Evolutionary conservation across 768 basidiomycete species (phyloP), one percentile per base, ranked within the genome.

Genomic region (Cystofilobasidium bisporidii): DNA sequence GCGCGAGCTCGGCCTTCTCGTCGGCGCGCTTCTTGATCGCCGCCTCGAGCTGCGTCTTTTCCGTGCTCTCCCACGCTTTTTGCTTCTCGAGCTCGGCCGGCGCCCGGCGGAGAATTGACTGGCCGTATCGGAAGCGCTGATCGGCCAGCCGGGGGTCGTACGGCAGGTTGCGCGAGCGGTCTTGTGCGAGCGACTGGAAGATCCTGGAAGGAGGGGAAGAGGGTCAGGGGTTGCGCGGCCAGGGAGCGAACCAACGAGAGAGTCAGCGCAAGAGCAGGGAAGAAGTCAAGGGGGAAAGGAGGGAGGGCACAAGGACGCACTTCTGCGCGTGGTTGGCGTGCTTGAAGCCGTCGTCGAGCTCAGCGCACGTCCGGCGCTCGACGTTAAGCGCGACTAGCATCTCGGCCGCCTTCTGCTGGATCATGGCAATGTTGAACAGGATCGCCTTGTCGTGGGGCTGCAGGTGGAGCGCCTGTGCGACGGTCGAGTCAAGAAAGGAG

Each of bases 341-440:
- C 47, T 85, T 83, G 63, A 91, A 85, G 2, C 87, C 89, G 56
- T 80, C 80, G 69, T 87, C 81, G 26, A 98, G 81, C 70, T 97
- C 91, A 64, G 83, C 84, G 12, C 92, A 80, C 1, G 87, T 84
- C 24, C 94, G 86, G 75, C 91, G 91, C 32, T 84, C 80, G 1
- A 86, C 82, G 0, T 82, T 81, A 30, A 93, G 78, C 0, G 84
- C 81, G 71, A 91, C 86, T 30, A 98, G 78, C 78, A 97, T 82
- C 76, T 97, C 94, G 0, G 91, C 89, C 0, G 89, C 86, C 77
- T 97, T 97, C 76, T 99, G 96, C 76, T 93, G 87, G 40, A 98
- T 91, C 88, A 99, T 93, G 64, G 94, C 93, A 72, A 97, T 89
- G 76, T 99, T 98, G 79, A 93, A 98, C 50, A 91, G 69, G 61